Evolutionary conservation across 441 rosid species (phyloP), one percentile per base, ranked within the genome.

Genomic region (Capsella rubella): DNA sequence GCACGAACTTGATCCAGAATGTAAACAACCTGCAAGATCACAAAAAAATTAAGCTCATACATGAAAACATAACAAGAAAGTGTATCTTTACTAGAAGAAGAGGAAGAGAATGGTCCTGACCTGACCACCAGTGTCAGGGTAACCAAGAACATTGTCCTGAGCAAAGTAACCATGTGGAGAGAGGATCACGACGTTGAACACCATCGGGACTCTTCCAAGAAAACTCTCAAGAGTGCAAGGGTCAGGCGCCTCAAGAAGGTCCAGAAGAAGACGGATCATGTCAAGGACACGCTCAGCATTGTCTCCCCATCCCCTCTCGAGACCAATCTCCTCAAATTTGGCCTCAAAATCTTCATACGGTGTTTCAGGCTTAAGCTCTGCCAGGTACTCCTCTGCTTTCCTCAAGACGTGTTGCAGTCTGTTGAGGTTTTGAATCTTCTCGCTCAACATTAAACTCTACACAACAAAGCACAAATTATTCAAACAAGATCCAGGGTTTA

Each of bases 41-140:
- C 32, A 42, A 45, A 31, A 31, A 28, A 11, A 32, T 4, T 61
- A 34, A 11, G 18, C 8, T 49, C 13, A 16, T 42, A 16, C 0
- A 12, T 43, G 6, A 42, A 29, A 52, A 43, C 51, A 43, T 10
- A 18, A 43, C 14, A 61, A 11, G 13, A 21, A 60, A 21, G 66
- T 8, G 6, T 42, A 16, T 39, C 42, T 39, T 13, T 39, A 39
- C 13, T 9, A 37, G 40, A 11, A 60, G 18, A 13, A 60, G 65
- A 60, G 7, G 8, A 27, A 61, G 64, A 50, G 43, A 55, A 4
- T 43, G 3, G 51, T 8, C 3, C 73, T 72, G 27, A 92, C 97
- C 94, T 95, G 99, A 77, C 99, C 99, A 65, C 99, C 99, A 0
- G 99, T 95, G 76, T 95, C 99, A 9, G 99, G 99, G 82, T 92